Evolutionary conservation across 169 alveolate genomes (phyloP).

Genomic region (Plasmodium billcollinsi): DNA sequence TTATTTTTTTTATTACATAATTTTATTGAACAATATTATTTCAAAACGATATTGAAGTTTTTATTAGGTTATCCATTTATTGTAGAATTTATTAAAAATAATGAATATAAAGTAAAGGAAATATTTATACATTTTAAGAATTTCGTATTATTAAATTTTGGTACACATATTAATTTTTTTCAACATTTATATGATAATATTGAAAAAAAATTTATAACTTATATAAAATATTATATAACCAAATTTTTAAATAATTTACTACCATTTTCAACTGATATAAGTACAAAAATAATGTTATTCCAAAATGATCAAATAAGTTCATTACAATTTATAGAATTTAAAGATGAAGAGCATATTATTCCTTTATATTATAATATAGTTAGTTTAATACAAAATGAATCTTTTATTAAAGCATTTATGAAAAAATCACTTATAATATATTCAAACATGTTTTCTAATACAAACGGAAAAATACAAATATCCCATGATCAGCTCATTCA

Average conservation of each 20-base stretch:
- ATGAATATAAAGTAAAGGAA: constrained; percentile 51
- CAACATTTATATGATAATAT: constrained; percentile 68
- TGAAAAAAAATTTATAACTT: constrained; percentile 35
- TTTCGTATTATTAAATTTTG: constrained; percentile 61
- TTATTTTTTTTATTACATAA: constrained; percentile 48
- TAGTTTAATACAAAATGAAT: constrained; percentile 48
- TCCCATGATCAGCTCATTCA: constrained; percentile 10
- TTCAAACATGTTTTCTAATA: constrained; percentile 16
- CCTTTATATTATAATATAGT: constrained; percentile 34
- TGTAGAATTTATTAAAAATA: constrained; percentile 16
- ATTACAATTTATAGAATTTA: constrained; percentile 40
- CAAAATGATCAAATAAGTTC: constrained; percentile 34
- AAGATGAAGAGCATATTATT: constrained; percentile 38
- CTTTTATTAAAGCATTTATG: constrained; percentile 30
- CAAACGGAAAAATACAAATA: constrained; percentile 4
- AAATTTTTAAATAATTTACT: constrained; percentile 42
- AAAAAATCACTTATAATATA: constrained; percentile 3
- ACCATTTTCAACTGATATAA: constrained; percentile 31
- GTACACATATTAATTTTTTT: constrained; percentile 48
- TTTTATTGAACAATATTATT: constrained; percentile 46
- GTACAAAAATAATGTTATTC: constrained; percentile 17
- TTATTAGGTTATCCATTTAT: constrained; percentile 18
- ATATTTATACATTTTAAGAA: constrained; percentile 47
- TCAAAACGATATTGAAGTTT: constrained; percentile 39
- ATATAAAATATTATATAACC: constrained; percentile 51